Evolutionary conservation across 176 grass and related monocot species (phyloP), one percentile per base, ranked within the genome.

Genomic region (Eleusine indica): DNA sequence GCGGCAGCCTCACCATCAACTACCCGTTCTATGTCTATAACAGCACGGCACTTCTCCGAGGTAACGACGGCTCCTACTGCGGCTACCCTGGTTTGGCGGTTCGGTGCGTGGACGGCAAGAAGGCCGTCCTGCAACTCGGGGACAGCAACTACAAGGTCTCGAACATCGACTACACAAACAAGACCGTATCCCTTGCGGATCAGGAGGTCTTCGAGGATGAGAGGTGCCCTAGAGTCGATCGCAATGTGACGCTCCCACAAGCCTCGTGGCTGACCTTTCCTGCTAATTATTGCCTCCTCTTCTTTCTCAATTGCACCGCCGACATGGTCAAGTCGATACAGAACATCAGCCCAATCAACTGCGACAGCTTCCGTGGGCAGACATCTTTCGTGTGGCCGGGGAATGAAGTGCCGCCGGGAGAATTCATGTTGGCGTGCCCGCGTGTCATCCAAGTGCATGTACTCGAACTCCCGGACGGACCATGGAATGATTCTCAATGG

Each of bases 301-400:
- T 87, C 32, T 77, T 71, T 2, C 4, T 71, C 66, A 1, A 1
- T 17, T 87, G 80, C 25, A 25, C 25, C 65, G 0, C 51, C 40
- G 0, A 0, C 0, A 0, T 0, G 37, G 0, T 17, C 47, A 1
- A 1, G 28, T 14, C 0, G 43, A 0, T 0, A 25, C 25, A 25
- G 2, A 0, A 1, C 29, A 30, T 11, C 6, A 0, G 0, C 2
- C 22, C 0, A 22, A 77, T 77, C 43, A 13, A 0, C 10, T 83
- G 86, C 86, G 0, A 0, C 17, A 17, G 0, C 6, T 7, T 57
- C 16, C 0, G 0, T 14, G 9, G 0, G 18, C 0, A 1, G 3
- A 0, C 0, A 0, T 82, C 51, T 6, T 81, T 62, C 7, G 53
- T 87, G 15, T 0, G 54, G 14, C 21, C 9, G 0, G 9, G 7